phyloP scores from a whole-genome alignment of 305 asterid genomes.

The Plantago lanceolata region DNA sequence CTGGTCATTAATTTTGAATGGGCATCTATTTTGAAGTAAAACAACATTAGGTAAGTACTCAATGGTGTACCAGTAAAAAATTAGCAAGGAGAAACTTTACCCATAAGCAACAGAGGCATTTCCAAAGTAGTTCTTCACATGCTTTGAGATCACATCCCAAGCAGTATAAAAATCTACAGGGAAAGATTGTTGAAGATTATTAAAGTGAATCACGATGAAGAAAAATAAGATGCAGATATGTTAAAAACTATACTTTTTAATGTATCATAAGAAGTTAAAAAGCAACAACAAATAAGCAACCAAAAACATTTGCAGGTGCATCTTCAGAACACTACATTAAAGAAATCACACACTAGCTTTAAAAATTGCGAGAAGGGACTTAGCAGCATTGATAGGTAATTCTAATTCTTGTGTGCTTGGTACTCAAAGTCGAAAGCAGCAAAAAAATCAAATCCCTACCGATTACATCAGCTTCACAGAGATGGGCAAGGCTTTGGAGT shows the following conservation, averaged over 20 bases:
- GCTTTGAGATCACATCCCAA: slow-evolving; percentile 80
- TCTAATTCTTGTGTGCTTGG: slow-evolving; percentile 21
- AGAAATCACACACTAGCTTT: slow-evolving; percentile 6
- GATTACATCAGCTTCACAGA: slow-evolving; percentile 94
- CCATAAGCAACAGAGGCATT: slow-evolving; percentile 69
- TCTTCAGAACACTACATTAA: no score
- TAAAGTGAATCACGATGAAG: background rate
- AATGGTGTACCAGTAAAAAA: background rate
- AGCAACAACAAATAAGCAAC: no score
- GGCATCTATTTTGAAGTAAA: slow-evolving; percentile 11
- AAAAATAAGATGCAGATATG: no score
- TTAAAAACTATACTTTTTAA: no score
- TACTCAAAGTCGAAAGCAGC: slow-evolving; percentile 5
- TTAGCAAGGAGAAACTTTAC: slow-evolving; percentile 35
- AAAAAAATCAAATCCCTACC: slow-evolving; percentile 41
- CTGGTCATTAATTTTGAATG: slow-evolving; percentile 7
- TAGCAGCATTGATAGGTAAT: slow-evolving; percentile 4
- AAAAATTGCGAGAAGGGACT: slow-evolving; percentile 14
- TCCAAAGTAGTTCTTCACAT: slow-evolving; percentile 49
- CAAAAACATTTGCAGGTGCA: no score
- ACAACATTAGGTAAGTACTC: slow-evolving; percentile 11
- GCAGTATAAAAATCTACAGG: slow-evolving; percentile 92
- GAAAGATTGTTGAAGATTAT: background rate
- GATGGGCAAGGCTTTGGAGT: slow-evolving; percentile 86
- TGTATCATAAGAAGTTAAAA: no score